Conservation (phyloP, 2,329 filamentous ascomycete genomes). For the Talaromyces sp. region DNA sequence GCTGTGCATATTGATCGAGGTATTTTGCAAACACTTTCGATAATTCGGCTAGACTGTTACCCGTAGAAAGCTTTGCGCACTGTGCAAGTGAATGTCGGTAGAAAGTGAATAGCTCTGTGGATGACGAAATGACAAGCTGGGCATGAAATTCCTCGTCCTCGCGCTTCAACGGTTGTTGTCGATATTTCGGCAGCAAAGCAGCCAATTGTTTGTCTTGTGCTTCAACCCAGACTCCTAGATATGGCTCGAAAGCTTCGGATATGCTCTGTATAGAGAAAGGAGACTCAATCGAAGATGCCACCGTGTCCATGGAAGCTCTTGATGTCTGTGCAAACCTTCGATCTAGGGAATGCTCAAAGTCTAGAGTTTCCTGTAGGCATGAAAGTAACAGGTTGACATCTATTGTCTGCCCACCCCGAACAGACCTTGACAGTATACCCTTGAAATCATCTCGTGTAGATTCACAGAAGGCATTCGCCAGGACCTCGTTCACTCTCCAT, state of each 20-base stretch:
- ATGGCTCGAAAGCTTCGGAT: conserved; percentile 95
- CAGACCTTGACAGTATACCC: conserved; percentile 82
- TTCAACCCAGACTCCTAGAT: conserved; percentile 94
- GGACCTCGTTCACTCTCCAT: conserved; percentile 86
- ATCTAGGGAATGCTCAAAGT: conserved; percentile 93
- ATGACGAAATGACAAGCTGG: conserved; percentile 85
- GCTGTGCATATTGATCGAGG: conserved; percentile 90
- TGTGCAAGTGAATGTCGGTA: conserved; percentile 91
- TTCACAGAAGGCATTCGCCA: conserved; percentile 91
- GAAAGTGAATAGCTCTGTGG: conserved; percentile 95
- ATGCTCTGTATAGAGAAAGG: conserved; percentile 85
- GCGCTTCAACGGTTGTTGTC: conserved; percentile 72
- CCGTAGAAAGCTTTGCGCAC: conserved; percentile 92
- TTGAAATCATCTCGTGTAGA: conserved; percentile 95
- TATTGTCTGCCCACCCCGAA: conserved; percentile 74
- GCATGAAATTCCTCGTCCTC: conserved; percentile 88
- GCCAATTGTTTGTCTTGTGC: conserved; percentile 88
- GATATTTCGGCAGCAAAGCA: conserved; percentile 81
- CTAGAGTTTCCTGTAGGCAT: conserved; percentile 90
- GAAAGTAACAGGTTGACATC: conserved; percentile 86
- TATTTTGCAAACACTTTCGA: conserved; percentile 86
- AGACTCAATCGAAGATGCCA: conserved; percentile 74
- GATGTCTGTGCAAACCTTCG: conserved; percentile 69
- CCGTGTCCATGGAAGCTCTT: conserved; percentile 81
- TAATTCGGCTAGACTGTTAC: conserved; percentile 79